Conservation (phyloP, 805 yeast genomes). For the Sugiyamaella lignohabitans region DNA sequence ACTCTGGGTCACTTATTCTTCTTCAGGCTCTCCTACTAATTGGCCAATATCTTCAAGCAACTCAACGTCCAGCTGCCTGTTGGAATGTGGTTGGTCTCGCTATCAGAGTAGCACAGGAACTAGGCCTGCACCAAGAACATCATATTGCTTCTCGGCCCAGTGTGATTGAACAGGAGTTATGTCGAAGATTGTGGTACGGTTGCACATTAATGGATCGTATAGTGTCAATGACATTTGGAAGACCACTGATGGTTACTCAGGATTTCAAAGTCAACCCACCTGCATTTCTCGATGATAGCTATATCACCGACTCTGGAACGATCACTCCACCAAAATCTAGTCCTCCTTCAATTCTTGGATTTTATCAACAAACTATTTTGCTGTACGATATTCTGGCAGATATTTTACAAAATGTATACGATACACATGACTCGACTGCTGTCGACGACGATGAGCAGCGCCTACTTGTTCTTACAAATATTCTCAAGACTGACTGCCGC, state of each 20-base stretch:
- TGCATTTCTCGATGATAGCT: constrained; percentile 21
- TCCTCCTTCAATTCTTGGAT: constrained; percentile 19
- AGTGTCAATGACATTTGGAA: constrained; percentile 27
- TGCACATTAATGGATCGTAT: constrained; percentile 27
- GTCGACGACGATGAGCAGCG: constrained; percentile 1
- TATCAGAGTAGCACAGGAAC: constrained; percentile 39
- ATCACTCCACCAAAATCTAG: constrained; percentile 9
- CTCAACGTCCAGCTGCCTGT: constrained; percentile 29
- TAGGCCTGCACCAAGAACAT: constrained; percentile 33
- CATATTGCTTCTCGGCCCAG: constrained; percentile 18
- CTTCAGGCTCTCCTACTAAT: constrained; percentile 26
- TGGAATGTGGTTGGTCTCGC: constrained; percentile 42
- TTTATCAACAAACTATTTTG: constrained; percentile 20
- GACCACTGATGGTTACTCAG: constrained; percentile 25
- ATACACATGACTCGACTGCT: constrained; percentile 7
- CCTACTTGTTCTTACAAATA: constrained; percentile 3
- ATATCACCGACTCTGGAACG: constrained; percentile 15
- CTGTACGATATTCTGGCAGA: constrained; percentile 24
- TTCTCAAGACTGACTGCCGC: constrained; percentile 6
- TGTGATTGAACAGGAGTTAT: constrained; percentile 22
- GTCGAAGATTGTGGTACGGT: constrained; percentile 29
- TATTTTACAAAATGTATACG: constrained; percentile 15
- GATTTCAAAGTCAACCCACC: constrained; percentile 19
- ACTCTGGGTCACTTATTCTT: constrained; percentile 19
- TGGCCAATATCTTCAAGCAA: constrained; percentile 28